Conservation (phyloP, 441 rosid genomes). For the Raphanus hybrid region DNA sequence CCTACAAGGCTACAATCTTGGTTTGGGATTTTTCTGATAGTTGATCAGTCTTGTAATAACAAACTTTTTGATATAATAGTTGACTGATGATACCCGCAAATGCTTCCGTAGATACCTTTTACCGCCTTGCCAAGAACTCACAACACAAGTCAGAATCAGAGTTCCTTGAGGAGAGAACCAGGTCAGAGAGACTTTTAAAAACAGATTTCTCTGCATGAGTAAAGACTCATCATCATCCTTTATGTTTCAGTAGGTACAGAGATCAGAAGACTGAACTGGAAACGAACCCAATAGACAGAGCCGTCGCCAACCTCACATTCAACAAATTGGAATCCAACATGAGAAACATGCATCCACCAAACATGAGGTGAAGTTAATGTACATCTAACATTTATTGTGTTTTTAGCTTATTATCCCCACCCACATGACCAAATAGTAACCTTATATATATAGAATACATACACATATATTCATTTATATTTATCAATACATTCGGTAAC, state of each 20-base stretch:
- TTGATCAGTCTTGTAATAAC: not conserved
- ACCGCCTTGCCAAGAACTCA: slow-evolving; percentile 81
- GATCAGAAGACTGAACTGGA: slow-evolving; percentile 50
- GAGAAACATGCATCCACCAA: slow-evolving; percentile 38
- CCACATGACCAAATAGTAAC: not conserved
- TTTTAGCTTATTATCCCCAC: not conserved
- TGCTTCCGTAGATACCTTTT: slow-evolving; percentile 83
- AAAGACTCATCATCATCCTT: slow-evolving; percentile 11
- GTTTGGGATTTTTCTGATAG: not conserved
- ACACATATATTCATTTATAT: not conserved
- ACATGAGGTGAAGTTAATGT: not conserved
- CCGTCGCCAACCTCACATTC: slow-evolving; percentile 79
- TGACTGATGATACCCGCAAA: slow-evolving; percentile 64
- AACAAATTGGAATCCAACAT: slow-evolving; percentile 58
- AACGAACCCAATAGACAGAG: slow-evolving; percentile 80
- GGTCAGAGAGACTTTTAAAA: slow-evolving; percentile 22
- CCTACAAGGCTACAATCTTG: not conserved
- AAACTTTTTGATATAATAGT: slow-evolving; percentile 43
- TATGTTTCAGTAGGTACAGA: slow-evolving; percentile 41
- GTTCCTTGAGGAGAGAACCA: slow-evolving; percentile 11
- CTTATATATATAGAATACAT: not conserved
- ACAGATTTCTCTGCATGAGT: not conserved
- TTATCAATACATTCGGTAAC: too few relatives aligned
- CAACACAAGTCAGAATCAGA: slow-evolving; percentile 31
- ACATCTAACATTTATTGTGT: not conserved